Evolutionary conservation across 2,329 filamentous ascomycete genomes (phyloP), one percentile per base, ranked within the genome.

Genomic region (Aspergillus fumigatiaffinis): DNA sequence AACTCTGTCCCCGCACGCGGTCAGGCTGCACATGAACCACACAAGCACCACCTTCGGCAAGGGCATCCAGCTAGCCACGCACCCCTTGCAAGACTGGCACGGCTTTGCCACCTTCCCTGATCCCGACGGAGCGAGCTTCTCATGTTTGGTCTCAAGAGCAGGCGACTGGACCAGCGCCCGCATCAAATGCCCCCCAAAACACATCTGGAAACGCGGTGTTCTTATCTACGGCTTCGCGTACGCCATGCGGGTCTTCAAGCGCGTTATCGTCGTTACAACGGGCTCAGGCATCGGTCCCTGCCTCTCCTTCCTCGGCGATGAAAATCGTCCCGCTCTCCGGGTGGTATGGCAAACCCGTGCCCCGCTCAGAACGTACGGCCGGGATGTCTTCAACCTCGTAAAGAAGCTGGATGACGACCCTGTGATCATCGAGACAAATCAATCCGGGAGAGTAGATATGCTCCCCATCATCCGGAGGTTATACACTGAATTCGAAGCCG

Each of bases 201-300:
- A 82, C 52, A 74, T 91, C 49, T 92, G 86, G 85, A 84, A 87
- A 4, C 84, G 87, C 48, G 88, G 88, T 9, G 79, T 87, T 0
- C 86, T 88, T 1, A 81, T 85, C 2, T 85, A 82, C 59, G 88
- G 88, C 44, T 86, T 91, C 35, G 82, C 89, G 66, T 84, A 87
- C 63, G 80, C 88, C 56, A 84, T 87, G 38, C 81, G 82, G 0
- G 78, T 91, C 28, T 91, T 90, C 76, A 79, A 79, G 57, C 82
- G 81, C 23, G 75, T 89, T 57, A 79, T 91, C 29, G 74, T 91
- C 57, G 83, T 91, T 7, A 86, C 84, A 4, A 91, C 88, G 0
- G 88, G 88, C 1, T 90, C 87, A 0, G 88, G 88, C 3, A 90
- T 91, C 57, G 88, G 87, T 0, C 88, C 88, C 0, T 82, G 85